Conservation (phyloP, 2,329 filamentous ascomycete species). For the Cytospora leucostoma region DNA sequence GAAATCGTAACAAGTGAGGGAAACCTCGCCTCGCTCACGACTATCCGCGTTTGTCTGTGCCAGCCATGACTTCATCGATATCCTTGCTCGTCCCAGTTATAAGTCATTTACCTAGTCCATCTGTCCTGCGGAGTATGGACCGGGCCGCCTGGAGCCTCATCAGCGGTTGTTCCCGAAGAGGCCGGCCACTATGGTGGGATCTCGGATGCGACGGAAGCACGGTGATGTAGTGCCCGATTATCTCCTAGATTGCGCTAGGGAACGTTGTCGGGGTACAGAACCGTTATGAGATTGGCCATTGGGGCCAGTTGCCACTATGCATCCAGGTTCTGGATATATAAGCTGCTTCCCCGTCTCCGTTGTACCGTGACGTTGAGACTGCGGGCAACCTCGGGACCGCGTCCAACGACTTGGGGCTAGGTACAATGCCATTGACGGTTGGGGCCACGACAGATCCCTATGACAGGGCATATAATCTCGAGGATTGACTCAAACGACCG, state of each 20-base stretch:
- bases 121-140: neutral
- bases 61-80: neutral
- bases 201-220: neutral
- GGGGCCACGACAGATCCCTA: no score
- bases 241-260: neutral
- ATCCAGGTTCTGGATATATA: neutral
- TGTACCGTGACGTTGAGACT: neutral
- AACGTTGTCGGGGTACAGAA: neutral
- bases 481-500: slow-evolving; percentile 17
- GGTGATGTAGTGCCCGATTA: neutral
- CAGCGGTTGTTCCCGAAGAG: neutral
- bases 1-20: neutral
- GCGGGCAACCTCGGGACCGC: neutral
- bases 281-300: neutral
- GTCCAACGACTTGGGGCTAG: no score
- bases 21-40: neutral
- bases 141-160: slow-evolving; percentile 11
- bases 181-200: neutral
- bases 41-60: neutral
- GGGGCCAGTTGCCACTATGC: neutral
- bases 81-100: neutral
- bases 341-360: neutral
- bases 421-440: no score
- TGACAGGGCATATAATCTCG: neutral
- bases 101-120: neutral